phyloP scores from a whole-genome alignment of 2,329 filamentous ascomycete species.

The Pezicula radicicola region DNA sequence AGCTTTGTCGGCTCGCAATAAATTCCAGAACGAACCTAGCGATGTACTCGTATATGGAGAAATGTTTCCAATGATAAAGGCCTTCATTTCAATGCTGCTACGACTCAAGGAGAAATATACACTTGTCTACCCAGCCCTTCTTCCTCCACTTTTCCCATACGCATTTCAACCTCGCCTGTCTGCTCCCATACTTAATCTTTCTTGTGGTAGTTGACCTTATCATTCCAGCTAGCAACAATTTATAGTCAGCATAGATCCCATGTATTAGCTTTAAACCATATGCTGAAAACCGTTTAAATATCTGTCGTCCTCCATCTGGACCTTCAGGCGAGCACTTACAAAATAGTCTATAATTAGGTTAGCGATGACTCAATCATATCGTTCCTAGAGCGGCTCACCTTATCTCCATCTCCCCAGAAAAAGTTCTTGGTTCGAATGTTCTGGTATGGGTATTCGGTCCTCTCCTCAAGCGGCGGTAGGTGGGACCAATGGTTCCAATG shows the following conservation, averaged over 20 bases:
- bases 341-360: conserved; percentile 50
- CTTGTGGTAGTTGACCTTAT: conserved; percentile 94
- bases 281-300: too few species aligned
- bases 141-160: neutral
- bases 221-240: conserved; percentile 72
- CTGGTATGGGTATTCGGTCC: conserved; percentile 91
- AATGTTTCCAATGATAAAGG: too few species aligned
- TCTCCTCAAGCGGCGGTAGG: conserved; percentile 83
- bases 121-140: conserved; percentile 9
- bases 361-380: conserved; percentile 6
- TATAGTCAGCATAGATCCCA: conserved; percentile 12
- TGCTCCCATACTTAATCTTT: conserved; percentile 17
- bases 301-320: neutral
- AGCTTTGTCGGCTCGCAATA: too few species aligned
- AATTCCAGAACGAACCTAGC: too few species aligned
- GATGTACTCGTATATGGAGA: too few species aligned
- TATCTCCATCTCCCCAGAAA: conserved; percentile 93
- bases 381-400: conserved; percentile 54
- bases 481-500: conserved; percentile 97
- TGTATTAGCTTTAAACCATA: neutral
- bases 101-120: conserved; percentile 21
- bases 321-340: conserved; percentile 47
- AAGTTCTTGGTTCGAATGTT: conserved; percentile 97
- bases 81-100: conserved; percentile 11
- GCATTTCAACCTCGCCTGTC: neutral